Conservation (phyloP, 805 yeast species). For the Cyberlindnera galapagoensis region DNA sequence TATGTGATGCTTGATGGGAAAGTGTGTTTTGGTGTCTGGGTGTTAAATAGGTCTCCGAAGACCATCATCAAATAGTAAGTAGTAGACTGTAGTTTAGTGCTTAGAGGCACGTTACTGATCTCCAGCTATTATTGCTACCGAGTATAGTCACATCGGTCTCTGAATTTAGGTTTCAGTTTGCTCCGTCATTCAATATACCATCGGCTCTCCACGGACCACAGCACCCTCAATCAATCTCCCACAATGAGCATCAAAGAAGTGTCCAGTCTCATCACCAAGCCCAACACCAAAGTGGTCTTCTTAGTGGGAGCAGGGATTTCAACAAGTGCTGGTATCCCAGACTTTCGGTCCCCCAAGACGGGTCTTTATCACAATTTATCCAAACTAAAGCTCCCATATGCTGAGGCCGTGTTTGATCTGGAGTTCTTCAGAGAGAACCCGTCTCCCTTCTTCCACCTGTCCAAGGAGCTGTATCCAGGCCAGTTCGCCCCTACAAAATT, state of each 20-base stretch:
- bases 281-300: constrained; percentile 42
- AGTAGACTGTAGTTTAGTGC: no score
- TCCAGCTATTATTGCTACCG: no score
- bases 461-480: constrained; percentile 84
- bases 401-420: constrained; percentile 94
- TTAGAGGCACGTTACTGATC: no score
- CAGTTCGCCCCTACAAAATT: constrained; percentile 77
- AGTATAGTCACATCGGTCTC: no score
- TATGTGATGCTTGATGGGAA: background rate
- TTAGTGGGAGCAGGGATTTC: constrained; percentile 93
- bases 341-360: constrained; percentile 86
- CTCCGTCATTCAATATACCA: no score
- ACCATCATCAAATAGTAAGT: no score
- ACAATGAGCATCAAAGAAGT: constrained; percentile 3
- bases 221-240: no score
- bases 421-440: constrained; percentile 74
- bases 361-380: constrained; percentile 80
- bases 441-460: constrained; percentile 75
- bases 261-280: constrained; percentile 7
- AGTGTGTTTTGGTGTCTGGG: constrained; percentile 4
- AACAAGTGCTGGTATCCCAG: constrained; percentile 92
- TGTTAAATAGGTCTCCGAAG: constrained; percentile 5
- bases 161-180: no score
- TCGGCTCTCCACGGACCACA: no score
- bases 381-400: constrained; percentile 72